These are phyloP conservation scores for Mycena alexandri DNA, from an alignment of 768 basidiomycete species.

Conservation along the genomic window DNA sequence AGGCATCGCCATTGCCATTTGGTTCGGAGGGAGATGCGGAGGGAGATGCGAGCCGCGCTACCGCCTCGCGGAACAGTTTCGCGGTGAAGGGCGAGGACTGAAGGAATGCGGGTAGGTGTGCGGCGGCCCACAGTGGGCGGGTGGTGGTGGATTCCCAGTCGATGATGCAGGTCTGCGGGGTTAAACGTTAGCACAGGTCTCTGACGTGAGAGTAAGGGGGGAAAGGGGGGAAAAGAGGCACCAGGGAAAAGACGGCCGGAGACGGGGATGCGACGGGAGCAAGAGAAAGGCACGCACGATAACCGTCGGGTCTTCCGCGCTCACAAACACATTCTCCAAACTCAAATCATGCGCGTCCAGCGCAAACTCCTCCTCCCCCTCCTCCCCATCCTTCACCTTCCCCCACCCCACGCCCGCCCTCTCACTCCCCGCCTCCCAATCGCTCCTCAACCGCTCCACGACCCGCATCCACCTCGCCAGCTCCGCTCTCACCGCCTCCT, in stretches of 20 bases:
- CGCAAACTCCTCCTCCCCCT: constrained; percentile 72
- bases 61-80: constrained; percentile 76
- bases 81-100: constrained; percentile 83
- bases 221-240: constrained; percentile 15
- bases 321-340: constrained; percentile 88
- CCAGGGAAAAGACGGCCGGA: no score
- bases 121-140: constrained; percentile 86
- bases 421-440: constrained; percentile 40
- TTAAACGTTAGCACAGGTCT: constrained; percentile 10
- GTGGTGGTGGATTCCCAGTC: constrained; percentile 95
- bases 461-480: constrained; percentile 78
- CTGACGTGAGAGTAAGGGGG: neutral
- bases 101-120: constrained; percentile 85
- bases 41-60: constrained; percentile 60
- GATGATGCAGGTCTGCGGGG: constrained; percentile 81
- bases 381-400: constrained; percentile 41
- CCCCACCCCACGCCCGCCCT: constrained; percentile 31
- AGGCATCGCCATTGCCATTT: constrained; percentile 35
- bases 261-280: no score
- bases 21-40: constrained; percentile 35
- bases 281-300: constrained; percentile 65
- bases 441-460: constrained; percentile 69
- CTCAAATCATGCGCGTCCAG: constrained; percentile 90
- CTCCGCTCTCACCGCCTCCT: constrained; percentile 74
- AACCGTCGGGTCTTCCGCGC: constrained; percentile 71